Percentiles rank a stretch among this genome's conserved stretches.
Conservation (phyloP, 176 grass and related monocot species). For the Thalia dealbata region DNA sequence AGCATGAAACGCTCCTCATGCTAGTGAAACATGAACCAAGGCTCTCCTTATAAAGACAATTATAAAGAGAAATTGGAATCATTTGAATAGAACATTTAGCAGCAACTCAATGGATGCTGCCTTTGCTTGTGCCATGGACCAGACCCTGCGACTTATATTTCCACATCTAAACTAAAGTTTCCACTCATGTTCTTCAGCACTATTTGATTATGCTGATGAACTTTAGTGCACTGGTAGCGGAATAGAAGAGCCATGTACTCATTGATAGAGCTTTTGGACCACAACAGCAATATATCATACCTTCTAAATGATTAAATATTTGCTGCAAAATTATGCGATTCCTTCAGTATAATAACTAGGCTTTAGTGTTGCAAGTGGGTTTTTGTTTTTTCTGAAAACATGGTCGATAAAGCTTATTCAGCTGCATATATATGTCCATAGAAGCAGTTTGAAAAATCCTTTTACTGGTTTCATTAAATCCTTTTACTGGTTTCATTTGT, state of each 20-base stretch:
- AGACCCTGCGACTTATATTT: conserved; percentile 35
- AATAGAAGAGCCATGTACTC: conserved; percentile 53
- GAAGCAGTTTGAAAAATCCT: conserved; percentile 44
- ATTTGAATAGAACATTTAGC: conserved; percentile 42
- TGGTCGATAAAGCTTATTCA: neutral
- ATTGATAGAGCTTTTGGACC: conserved; percentile 42
- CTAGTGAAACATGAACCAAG: neutral
- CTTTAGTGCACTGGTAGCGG: conserved; percentile 33
- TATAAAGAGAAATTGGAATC: conserved; percentile 25
- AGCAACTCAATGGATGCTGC: conserved; percentile 69
- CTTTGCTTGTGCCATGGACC: conserved; percentile 46
- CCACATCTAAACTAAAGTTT: conserved; percentile 20
- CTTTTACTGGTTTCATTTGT: conserved; percentile 65
- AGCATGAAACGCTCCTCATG: neutral
- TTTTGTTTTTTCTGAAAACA: neutral
- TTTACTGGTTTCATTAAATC: conserved; percentile 75
- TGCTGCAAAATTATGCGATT: conserved; percentile 4
- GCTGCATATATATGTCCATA: conserved; percentile 17
- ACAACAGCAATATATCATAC: no score
- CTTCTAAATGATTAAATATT: conserved; percentile 20
- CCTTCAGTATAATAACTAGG: neutral
- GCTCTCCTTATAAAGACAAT: conserved; percentile 12
- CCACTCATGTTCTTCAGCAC: conserved; percentile 28
- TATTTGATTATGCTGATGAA: conserved; percentile 41
- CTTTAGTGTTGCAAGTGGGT: no score